Conservation (phyloP, 1,284 basidiomycete genomes). For the Pholiota adiposa region DNA sequence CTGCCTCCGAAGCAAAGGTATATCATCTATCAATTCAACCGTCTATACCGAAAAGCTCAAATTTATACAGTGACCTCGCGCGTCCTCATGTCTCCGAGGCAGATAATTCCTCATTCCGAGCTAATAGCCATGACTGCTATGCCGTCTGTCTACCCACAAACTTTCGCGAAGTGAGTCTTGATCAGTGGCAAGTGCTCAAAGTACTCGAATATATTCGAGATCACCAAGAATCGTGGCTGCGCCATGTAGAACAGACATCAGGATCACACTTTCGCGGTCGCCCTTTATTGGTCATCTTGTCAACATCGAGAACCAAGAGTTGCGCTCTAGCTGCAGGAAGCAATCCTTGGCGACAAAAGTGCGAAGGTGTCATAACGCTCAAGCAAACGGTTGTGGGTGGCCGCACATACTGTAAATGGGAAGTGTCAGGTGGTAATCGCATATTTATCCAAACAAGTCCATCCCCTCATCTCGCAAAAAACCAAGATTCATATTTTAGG, state of each 20-base stretch:
- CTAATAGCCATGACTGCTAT: not conserved
- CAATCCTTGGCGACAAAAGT: not conserved
- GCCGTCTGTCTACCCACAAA: not conserved
- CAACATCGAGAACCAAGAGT: not conserved
- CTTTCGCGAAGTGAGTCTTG: not conserved
- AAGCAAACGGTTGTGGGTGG: not conserved
- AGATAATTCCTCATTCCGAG: not conserved
- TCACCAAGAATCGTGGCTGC: not conserved
- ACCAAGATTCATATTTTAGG: not conserved
- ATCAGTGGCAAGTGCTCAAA: not conserved
- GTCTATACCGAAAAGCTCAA: too few species aligned
- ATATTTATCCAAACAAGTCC: not conserved
- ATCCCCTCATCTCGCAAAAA: not conserved
- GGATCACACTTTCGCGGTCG: not conserved
- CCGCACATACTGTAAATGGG: not conserved
- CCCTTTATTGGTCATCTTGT: not conserved
- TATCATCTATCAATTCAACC: not conserved
- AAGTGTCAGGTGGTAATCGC: not conserved
- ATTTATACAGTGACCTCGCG: too few species aligned
- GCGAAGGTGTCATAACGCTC: not conserved
- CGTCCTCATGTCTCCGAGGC: too few species aligned
- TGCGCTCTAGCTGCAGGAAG: not conserved
- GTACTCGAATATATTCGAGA: not conserved
- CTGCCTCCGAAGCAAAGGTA: too few species aligned
- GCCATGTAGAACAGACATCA: not conserved